Evolutionary conservation across 108 stramenopile genomes (phyloP).

Genomic region (Asterionellopsis glacialis): DNA sequence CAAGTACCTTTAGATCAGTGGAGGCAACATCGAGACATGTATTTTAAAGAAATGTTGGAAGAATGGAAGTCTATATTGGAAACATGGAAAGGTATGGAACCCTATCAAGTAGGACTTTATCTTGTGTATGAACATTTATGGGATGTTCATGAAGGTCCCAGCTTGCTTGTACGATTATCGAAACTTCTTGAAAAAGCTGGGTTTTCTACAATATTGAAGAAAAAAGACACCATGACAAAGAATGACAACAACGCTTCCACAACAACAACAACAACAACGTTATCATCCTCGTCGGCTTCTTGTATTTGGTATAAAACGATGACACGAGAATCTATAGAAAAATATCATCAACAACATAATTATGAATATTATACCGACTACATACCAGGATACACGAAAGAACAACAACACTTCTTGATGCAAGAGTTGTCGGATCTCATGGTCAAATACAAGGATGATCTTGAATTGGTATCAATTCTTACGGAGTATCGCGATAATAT

Average conservation of each 20-base stretch:
- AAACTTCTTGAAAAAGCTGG: not conserved
- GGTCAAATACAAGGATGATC: not conserved
- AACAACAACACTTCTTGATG: slow-evolving; percentile 1
- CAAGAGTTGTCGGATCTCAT: not conserved
- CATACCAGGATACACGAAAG: slow-evolving; percentile 4
- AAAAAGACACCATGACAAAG: not conserved
- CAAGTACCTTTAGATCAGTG: slow-evolving; percentile 8
- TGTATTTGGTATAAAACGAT: slow-evolving; percentile 1
- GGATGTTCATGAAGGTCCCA: not conserved
- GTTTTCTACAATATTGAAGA: not conserved
- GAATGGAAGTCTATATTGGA: not conserved
- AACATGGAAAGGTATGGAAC: not conserved
- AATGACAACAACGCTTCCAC: too few species aligned
- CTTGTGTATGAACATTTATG: not conserved
- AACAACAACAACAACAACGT: too few species aligned
- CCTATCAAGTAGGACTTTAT: not conserved
- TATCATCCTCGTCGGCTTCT: too few species aligned
- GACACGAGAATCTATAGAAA: not conserved
- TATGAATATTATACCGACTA: slow-evolving; percentile 4
- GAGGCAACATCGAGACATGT: slow-evolving; percentile 3
- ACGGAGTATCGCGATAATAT: not conserved
- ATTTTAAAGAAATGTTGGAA: not conserved
- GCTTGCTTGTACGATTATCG: not conserved
- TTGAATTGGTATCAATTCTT: not conserved
- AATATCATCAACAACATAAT: not conserved